phyloP scores from a whole-genome alignment of 208 protist genomes.

The Jaenimonas drosophilae region DNA sequence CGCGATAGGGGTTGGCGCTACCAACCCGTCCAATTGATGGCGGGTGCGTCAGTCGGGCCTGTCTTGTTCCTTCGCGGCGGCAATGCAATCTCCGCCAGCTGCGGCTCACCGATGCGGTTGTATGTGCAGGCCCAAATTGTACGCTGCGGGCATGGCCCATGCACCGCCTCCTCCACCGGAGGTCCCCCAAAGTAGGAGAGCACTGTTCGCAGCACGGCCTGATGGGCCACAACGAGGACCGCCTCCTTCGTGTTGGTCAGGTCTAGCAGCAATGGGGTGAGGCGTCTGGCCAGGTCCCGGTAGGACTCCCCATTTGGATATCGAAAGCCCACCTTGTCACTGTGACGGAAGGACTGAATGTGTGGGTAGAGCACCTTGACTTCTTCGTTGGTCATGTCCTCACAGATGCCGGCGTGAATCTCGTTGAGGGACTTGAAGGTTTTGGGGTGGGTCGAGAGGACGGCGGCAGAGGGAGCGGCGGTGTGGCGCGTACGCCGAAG shows the following conservation, averaged over 20 bases:
- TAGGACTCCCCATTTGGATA: slow-evolving; percentile 84
- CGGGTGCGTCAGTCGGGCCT: not conserved
- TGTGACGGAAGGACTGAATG: slow-evolving; percentile 54
- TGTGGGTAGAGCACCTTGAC: slow-evolving; percentile 50
- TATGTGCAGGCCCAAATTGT: slow-evolving; percentile 71
- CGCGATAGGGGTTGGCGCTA: slow-evolving; percentile 2
- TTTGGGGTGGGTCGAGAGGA: slow-evolving; percentile 27
- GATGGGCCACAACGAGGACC: slow-evolving; percentile 69
- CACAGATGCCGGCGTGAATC: slow-evolving; percentile 81
- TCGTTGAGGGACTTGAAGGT: slow-evolving; percentile 71
- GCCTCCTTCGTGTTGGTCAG: slow-evolving; percentile 36
- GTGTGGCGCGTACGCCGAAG: slow-evolving; percentile 58
- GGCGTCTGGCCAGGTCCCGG: slow-evolving; percentile 53
- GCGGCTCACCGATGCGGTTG: slow-evolving; percentile 47
- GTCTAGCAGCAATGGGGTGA: slow-evolving; percentile 58
- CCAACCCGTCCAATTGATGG: slow-evolving; percentile 13
- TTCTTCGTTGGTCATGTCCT: slow-evolving; percentile 82
- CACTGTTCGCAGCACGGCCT: slow-evolving; percentile 66
- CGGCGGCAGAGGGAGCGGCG: slow-evolving; percentile 32
- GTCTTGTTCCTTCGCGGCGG: slow-evolving; percentile 7
- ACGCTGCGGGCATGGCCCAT: slow-evolving; percentile 55
- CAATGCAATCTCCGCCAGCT: slow-evolving; percentile 37
- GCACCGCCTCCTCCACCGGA: slow-evolving; percentile 58
- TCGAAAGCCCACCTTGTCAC: slow-evolving; percentile 74
- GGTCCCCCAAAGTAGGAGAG: slow-evolving; percentile 70